A percentile compares a stretch with the other conserved stretches of the same genome.
Evolutionary conservation across 2,329 filamentous ascomycete species (phyloP).

Genomic region (Emergomyces orientalis): DNA sequence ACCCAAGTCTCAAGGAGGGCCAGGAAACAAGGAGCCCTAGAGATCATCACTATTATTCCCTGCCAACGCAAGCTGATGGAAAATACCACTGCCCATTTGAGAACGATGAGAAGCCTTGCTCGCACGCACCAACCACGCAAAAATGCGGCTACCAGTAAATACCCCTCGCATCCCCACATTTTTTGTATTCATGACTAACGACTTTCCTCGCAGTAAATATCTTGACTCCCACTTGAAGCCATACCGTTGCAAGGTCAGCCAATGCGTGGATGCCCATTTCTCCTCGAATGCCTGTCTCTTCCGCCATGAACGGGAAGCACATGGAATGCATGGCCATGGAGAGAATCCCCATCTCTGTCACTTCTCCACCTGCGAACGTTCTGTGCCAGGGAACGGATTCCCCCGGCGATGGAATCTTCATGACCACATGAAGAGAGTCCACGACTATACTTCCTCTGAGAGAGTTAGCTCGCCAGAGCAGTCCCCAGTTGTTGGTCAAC

Average conservation of each 20-base stretch:
- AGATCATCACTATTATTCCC: constrained; percentile 36
- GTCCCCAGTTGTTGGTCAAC: constrained; percentile 23
- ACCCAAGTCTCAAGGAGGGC: constrained; percentile 31
- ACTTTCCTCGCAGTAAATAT: constrained; percentile 64
- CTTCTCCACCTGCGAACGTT: constrained; percentile 78
- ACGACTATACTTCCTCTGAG: constrained; percentile 48
- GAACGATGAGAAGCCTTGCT: constrained; percentile 58
- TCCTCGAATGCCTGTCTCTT: constrained; percentile 92
- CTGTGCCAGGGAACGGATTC: constrained; percentile 75
- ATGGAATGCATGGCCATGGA: constrained; percentile 90
- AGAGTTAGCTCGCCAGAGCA: constrained; percentile 35
- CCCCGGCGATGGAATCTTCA: constrained; percentile 90
- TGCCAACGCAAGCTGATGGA: constrained; percentile 52
- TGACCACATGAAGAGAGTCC: constrained; percentile 95
- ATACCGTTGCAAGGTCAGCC: constrained; percentile 80
- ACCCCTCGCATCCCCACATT: background rate
- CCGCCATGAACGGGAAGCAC: constrained; percentile 88
- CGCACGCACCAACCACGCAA: constrained; percentile 86
- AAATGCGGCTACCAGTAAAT: constrained; percentile 99
- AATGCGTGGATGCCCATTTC: constrained; percentile 78
- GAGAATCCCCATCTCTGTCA: constrained; percentile 86
- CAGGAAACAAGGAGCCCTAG: constrained; percentile 32
- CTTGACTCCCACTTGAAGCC: constrained; percentile 95
- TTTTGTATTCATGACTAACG: constrained; percentile 19
- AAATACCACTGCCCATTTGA: constrained; percentile 91